Conservation (phyloP, 1,284 basidiomycete species). For the Ustilago trichophora region DNA sequence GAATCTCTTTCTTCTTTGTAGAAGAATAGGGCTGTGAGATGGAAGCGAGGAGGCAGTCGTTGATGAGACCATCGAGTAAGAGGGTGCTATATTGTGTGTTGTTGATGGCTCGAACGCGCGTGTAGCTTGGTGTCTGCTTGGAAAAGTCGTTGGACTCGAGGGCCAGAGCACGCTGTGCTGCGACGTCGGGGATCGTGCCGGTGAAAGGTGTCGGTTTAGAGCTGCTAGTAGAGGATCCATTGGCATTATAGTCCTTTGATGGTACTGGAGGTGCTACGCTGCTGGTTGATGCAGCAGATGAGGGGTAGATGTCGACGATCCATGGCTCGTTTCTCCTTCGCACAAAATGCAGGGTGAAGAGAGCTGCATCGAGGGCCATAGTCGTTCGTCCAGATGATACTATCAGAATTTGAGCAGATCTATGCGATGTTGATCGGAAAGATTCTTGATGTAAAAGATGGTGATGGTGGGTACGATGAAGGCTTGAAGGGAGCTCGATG, state of each 20-base stretch:
- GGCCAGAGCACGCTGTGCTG: conserved; percentile 21
- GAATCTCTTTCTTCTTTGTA: conserved; percentile 76
- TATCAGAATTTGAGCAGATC: too few species aligned
- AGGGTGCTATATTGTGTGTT: conserved; percentile 36
- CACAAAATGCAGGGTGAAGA: conserved; percentile 51
- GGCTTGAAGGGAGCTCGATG: too few species aligned
- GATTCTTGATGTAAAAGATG: too few species aligned
- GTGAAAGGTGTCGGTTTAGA: conserved; percentile 21
- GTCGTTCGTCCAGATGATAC: neutral
- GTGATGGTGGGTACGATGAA: too few species aligned
- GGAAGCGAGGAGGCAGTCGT: conserved; percentile 32
- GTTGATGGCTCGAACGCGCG: conserved; percentile 40
- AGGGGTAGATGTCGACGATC: conserved; percentile 43
- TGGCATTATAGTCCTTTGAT: conserved; percentile 8
- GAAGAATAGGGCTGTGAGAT: conserved; percentile 30
- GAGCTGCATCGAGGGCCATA: conserved; percentile 46
- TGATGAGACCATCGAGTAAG: conserved; percentile 44
- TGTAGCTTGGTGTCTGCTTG: conserved; percentile 40
- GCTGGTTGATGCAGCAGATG: neutral
- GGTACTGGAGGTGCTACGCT: conserved; percentile 21
- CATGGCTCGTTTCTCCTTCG: conserved; percentile 33
- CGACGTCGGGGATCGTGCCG: conserved; percentile 35
- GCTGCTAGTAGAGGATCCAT: neutral
- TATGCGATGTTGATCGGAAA: too few species aligned
- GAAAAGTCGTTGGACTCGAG: conserved; percentile 32